Evolutionary conservation across 2,329 filamentous ascomycete species (phyloP).

Genomic region (Pyrenochaeta sp.): DNA sequence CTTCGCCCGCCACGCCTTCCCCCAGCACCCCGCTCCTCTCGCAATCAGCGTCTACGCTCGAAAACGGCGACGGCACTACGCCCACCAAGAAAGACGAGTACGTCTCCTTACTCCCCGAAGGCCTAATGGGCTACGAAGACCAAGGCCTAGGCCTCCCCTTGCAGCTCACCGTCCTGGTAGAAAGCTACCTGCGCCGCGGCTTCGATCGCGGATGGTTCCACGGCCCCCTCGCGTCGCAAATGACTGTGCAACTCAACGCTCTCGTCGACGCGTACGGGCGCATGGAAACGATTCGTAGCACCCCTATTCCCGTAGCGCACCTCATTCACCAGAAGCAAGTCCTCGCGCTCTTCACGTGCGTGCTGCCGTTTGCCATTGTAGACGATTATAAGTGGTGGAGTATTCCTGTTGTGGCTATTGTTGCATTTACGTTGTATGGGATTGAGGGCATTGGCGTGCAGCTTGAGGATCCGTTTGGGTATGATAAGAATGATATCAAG

Average conservation of each 20-base stretch:
- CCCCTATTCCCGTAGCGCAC: constrained; percentile 70
- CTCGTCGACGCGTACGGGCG: constrained; percentile 67
- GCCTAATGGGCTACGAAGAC: constrained; percentile 62
- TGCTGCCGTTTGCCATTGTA: constrained; percentile 70
- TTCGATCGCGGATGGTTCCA: constrained; percentile 67
- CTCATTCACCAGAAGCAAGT: constrained; percentile 72
- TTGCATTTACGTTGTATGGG: constrained; percentile 71
- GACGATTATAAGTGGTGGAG: constrained; percentile 71
- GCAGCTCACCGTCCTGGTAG: constrained; percentile 68
- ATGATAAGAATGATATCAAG: constrained; percentile 72
- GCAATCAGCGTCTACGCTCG: constrained; percentile 24
- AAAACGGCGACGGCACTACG: constrained; percentile 40
- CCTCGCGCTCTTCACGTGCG: constrained; percentile 66
- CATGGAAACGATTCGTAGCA: constrained; percentile 73
- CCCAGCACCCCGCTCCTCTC: constrained; percentile 29
- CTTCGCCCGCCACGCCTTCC: constrained; percentile 15
- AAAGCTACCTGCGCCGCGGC: constrained; percentile 66
- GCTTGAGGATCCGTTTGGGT: constrained; percentile 72
- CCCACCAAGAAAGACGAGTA: constrained; percentile 57
- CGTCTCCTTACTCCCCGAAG: constrained; percentile 59
- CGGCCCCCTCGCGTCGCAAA: constrained; percentile 65
- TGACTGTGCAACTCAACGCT: constrained; percentile 66
- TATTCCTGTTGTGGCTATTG: constrained; percentile 65
- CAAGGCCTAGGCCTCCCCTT: constrained; percentile 67
- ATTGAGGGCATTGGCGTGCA: constrained; percentile 71